Evolutionary conservation across 2,329 filamentous ascomycete genomes (phyloP), one percentile per base, ranked within the genome.

Genomic region (Apiospora marii): DNA sequence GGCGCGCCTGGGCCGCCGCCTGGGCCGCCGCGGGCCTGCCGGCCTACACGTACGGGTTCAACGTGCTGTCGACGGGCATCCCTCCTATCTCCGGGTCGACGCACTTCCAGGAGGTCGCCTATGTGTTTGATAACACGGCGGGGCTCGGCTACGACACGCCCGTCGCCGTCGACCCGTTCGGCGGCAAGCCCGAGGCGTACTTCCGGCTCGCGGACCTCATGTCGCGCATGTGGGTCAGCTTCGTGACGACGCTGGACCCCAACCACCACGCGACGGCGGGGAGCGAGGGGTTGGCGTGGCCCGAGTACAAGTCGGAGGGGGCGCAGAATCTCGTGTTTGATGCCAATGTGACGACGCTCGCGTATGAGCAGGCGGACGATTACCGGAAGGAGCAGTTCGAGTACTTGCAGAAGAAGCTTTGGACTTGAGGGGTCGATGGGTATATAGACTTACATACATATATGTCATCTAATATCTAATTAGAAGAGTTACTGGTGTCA

Each of bases 111-210:
- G 87, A 89, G 77, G 85, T 89, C 0, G 82, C 84, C 0, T 89
- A 88, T 74, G 87, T 89, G 10, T 87, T 90, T 68, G 77, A 87
- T 74, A 90, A 90, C 74, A 78, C 84, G 3, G 74, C 81, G 7
- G 88, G 87, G 0, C 73, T 80, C 3, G 87, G 87, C 0, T 87
- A 86, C 72, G 78, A 82, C 70, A 79, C 30, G 12, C 22, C 68
- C 68, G 68, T 70, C 48, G 19, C 75, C 2, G 72, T 69, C 0
- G 82, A 81, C 71, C 84, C 84, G 0, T 83, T 86, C 43, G 81
- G 75, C 30, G 81, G 81, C 67, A 81, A 83, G 76, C 83, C 86
- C 0, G 76, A 83, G 69, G 82, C 82, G 1, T 86, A 83, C 72
- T 72, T 80, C 8, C 75, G 80, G 5, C 79, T 89, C 24, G 84